Percentiles rank a stretch among this genome's conserved stretches.
Conservation (phyloP, 2,329 filamentous ascomycete species). For the Paecilomyces sp. region DNA sequence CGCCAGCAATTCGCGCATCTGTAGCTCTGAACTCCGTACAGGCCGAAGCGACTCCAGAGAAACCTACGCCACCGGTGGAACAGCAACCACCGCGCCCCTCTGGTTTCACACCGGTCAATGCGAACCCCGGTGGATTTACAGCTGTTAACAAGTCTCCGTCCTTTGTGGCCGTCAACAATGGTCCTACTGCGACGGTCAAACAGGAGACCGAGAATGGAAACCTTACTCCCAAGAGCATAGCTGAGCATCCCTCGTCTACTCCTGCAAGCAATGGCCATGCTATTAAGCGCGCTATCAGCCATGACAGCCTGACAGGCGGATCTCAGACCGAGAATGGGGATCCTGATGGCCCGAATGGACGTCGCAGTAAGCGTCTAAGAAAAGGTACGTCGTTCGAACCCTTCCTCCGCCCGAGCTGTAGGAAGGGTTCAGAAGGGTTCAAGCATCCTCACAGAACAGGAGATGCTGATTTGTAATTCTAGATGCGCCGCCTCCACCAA, state of each 20-base stretch:
- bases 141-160: slow-evolving; percentile 49
- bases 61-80: slow-evolving; percentile 27
- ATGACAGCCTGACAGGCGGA: slow-evolving; percentile 38
- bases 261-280: slow-evolving; percentile 47
- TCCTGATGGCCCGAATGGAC: slow-evolving; percentile 56
- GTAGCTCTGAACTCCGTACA: slow-evolving; percentile 49
- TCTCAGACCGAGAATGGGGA: slow-evolving; percentile 44
- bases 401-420: not conserved
- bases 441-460: not conserved
- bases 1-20: slow-evolving; percentile 57
- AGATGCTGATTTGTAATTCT: slow-evolving; percentile 5
- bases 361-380: slow-evolving; percentile 87
- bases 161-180: slow-evolving; percentile 36
- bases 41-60: slow-evolving; percentile 22
- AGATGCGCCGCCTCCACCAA: slow-evolving; percentile 61
- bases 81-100: slow-evolving; percentile 33
- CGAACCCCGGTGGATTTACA: slow-evolving; percentile 47
- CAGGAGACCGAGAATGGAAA: slow-evolving; percentile 50
- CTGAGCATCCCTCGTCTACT: slow-evolving; percentile 54
- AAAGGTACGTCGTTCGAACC: slow-evolving; percentile 54
- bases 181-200: slow-evolving; percentile 32
- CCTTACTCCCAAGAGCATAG: slow-evolving; percentile 56
- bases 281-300: slow-evolving; percentile 71
- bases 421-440: not conserved
- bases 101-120: slow-evolving; percentile 69